These are phyloP conservation scores for Amniculicola lignicola DNA, from an alignment of 495 filamentous ascomycete genomes.

Conservation along the genomic window DNA sequence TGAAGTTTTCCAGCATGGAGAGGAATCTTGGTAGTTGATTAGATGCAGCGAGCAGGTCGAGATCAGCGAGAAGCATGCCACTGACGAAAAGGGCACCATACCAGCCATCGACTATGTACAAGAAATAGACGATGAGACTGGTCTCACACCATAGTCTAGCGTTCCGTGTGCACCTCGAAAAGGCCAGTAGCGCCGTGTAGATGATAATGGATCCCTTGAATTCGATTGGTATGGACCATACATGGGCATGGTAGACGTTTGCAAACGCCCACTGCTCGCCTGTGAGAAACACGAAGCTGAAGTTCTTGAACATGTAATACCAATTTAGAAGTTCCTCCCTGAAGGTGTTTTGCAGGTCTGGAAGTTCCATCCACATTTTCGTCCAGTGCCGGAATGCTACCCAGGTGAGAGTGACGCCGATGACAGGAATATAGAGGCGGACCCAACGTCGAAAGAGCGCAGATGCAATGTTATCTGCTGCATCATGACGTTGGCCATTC, in stretches of 20 bases:
- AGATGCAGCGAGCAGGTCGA: conserved; percentile 18
- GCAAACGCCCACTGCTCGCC: conserved; percentile 20
- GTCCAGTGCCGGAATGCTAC: conserved; percentile 42
- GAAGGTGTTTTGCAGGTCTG: conserved; percentile 39
- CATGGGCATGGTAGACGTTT: conserved; percentile 42
- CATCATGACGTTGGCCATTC: conserved; percentile 49
- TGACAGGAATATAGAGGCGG: conserved; percentile 62
- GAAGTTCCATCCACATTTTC: conserved; percentile 24
- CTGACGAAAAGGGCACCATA: conserved; percentile 48
- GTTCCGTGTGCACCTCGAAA: conserved; percentile 31
- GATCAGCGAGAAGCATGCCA: conserved; percentile 47
- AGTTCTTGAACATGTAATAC: conserved; percentile 27
- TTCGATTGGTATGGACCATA: conserved; percentile 54
- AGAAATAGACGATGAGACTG: conserved; percentile 32
- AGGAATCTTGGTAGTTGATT: conserved; percentile 13
- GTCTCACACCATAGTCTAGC: conserved; percentile 37
- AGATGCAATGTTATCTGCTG: conserved; percentile 51
- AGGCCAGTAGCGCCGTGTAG: conserved; percentile 41
- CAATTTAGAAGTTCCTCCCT: conserved; percentile 35
- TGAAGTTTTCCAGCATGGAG: conserved; percentile 19
- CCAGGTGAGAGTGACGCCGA: conserved; percentile 57
- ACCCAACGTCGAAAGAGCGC: conserved; percentile 63
- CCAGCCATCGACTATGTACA: conserved; percentile 45
- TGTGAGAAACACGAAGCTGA: conserved; percentile 26
- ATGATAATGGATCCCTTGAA: conserved; percentile 51